Base-by-base conservation (phyloP, 768 basidiomycete genomes). In the Imleria badia region DNA sequence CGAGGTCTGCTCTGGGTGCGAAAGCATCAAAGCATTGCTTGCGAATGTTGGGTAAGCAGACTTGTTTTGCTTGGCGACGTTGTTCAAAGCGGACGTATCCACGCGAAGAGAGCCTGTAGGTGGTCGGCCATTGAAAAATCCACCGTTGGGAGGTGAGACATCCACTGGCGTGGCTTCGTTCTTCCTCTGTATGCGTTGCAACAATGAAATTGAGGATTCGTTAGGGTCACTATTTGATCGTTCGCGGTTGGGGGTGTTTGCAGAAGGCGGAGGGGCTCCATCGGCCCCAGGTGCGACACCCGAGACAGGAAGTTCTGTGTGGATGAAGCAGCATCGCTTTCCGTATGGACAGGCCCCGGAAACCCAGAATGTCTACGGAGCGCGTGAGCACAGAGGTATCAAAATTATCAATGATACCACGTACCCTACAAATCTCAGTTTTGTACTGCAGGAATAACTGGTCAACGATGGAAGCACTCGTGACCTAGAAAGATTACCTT, bases 271-370 rank as follows among this genome's bases (percentile, higher is more conserved):
- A 35, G 84, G 76, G 26, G 77, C 72, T 26, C 78, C 77, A 33
- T 78, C 80, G 34, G 81, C 76, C 44, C 81, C 81, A 52, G 81
- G 81, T 42, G 81, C 74, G 19, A 77, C 75, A 26, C 82, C 85
- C n/a, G 81, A 76, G 42, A 78, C 76, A 17, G 91, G 89, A 42
- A 91, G 77, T 64, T 90, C 91, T 3, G 92, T 94, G 66, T 94
- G 92, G 63, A 94, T 94, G 80, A 94, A 94, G 75, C 92, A 94
- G 72, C 92, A 94, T 52, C 92, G 76, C 72, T 93, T 93, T 49
- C 93, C 92, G 60, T 94, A 94, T 0, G 92, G 92, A 67, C 92
- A 94, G 17, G 92, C 91, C 26, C 92, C 92, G 44, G 91, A 93
- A 13, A 94, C 87, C 90, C 92, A 94, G 78, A 94, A 94, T 9